These are phyloP conservation scores for Trichoderma reesei DNA, from an alignment of 495 filamentous ascomycete species.

Conservation along the genomic window DNA sequence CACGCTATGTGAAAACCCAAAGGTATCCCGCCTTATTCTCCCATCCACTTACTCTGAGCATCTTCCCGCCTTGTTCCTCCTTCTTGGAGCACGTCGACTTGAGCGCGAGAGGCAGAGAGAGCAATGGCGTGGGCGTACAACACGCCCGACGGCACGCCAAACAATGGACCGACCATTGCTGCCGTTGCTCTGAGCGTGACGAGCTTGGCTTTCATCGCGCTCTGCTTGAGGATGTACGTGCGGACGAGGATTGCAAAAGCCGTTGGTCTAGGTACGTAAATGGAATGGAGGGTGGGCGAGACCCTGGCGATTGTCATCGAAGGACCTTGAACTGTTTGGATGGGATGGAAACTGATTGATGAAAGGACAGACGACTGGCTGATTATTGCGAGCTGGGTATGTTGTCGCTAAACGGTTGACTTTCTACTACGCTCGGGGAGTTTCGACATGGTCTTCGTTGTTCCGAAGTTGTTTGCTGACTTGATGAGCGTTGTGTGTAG, in stretches of 20 bases:
- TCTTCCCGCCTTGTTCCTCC: no score
- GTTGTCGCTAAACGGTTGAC: slow-evolving; percentile 4
- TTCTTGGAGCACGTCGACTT: no score
- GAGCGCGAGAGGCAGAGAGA: neutral
- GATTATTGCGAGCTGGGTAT: slow-evolving; percentile 29
- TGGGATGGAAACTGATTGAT: neutral
- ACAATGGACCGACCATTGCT: slow-evolving; percentile 26
- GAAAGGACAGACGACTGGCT: slow-evolving; percentile 28
- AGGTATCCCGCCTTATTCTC: no score
- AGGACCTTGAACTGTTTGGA: neutral
- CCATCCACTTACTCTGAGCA: no score
- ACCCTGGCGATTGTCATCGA: neutral
- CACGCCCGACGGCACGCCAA: slow-evolving; percentile 26
- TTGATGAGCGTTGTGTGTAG: slow-evolving; percentile 9
- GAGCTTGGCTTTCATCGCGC: slow-evolving; percentile 24
- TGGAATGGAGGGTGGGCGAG: neutral
- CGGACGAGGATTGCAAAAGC: slow-evolving; percentile 25
- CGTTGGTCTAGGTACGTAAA: slow-evolving; percentile 22
- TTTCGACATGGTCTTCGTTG: neutral
- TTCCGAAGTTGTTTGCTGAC: neutral
- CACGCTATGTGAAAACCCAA: no score
- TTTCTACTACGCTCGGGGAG: neutral
- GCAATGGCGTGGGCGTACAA: slow-evolving; percentile 35
- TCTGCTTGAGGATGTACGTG: slow-evolving; percentile 29
- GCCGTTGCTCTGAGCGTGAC: slow-evolving; percentile 25